phyloP scores from a whole-genome alignment of 164 flowering plant genomes.

The Vitis riparia region DNA sequence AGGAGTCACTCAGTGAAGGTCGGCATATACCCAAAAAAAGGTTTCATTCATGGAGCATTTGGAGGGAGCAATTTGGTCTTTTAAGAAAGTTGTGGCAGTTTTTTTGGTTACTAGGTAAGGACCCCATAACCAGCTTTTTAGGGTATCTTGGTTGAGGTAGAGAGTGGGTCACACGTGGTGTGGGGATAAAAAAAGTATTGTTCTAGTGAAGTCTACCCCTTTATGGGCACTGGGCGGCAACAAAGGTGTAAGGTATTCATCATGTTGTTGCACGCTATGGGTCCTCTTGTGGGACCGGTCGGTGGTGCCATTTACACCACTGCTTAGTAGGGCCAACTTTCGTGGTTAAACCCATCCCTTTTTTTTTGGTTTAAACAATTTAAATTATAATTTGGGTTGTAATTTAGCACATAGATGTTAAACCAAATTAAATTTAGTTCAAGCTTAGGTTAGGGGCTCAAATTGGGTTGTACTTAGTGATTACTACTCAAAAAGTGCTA shows the following conservation, averaged over 20 bases:
- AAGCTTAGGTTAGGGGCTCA: too few relatives aligned
- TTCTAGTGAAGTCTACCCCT: background rate
- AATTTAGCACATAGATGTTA: too few relatives aligned
- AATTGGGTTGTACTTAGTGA: too few relatives aligned
- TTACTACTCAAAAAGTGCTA: too few relatives aligned
- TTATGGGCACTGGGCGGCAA: background rate
- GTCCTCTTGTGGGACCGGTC: conserved; percentile 6
- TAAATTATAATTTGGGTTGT: too few relatives aligned
- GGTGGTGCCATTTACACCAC: conserved; percentile 16
- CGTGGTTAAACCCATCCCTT: too few relatives aligned
- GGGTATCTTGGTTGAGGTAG: background rate
- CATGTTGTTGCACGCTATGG: conserved; percentile 16
- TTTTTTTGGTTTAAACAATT: too few relatives aligned
- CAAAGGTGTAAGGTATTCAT: background rate
- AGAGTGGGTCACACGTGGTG: conserved; percentile 17
- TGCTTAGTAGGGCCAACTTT: background rate
- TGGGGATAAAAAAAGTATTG: background rate
- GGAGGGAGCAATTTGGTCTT: background rate
- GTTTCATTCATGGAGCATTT: background rate
- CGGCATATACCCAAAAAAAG: background rate
- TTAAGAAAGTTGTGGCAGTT: background rate
- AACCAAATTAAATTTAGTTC: too few relatives aligned
- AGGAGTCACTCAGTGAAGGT: background rate
- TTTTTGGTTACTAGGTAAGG: background rate
- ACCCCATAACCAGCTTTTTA: background rate